These are phyloP conservation scores for Hippophae gyantsensis DNA, from an alignment of 306 rosid species.

Conservation along the genomic window DNA sequence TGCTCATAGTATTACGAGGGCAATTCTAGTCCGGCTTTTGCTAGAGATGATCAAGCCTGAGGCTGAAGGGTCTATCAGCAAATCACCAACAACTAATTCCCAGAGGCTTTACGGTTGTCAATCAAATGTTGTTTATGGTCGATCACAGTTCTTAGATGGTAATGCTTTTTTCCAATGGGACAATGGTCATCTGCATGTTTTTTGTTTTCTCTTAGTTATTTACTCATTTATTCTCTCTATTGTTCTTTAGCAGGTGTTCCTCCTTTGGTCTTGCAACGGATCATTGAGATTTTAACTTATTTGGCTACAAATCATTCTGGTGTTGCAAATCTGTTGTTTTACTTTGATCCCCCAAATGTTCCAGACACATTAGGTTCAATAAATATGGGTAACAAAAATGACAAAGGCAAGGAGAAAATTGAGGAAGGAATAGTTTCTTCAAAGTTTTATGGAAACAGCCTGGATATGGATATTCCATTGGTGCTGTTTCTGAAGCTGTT, in stretches of 20 bases:
- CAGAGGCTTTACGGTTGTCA: slow-evolving; percentile 95
- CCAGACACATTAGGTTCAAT: slow-evolving; percentile 39
- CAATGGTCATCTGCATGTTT: slow-evolving; percentile 3
- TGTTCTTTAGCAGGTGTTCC: slow-evolving; percentile 69
- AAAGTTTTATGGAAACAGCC: slow-evolving; percentile 25
- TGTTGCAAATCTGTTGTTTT: slow-evolving; percentile 78
- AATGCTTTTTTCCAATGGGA: slow-evolving; percentile 18
- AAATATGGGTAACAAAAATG: slow-evolving; percentile 39
- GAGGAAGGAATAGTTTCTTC: slow-evolving; percentile 43
- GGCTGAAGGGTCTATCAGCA: slow-evolving; percentile 58
- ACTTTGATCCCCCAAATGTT: slow-evolving; percentile 50
- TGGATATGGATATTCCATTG: slow-evolving; percentile 53
- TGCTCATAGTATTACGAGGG: slow-evolving; percentile 81
- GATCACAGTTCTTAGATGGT: slow-evolving; percentile 91
- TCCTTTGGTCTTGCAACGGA: slow-evolving; percentile 79
- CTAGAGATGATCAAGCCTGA: slow-evolving; percentile 81
- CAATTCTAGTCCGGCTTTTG: slow-evolving; percentile 56
- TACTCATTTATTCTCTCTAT: slow-evolving; percentile 21
- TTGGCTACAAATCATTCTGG: slow-evolving; percentile 84
- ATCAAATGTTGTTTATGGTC: slow-evolving; percentile 86
- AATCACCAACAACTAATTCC: slow-evolving; percentile 47
- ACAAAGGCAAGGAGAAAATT: slow-evolving; percentile 86
- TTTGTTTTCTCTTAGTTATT: slow-evolving; percentile 8
- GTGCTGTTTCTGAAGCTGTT: slow-evolving; percentile 73
- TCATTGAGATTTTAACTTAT: slow-evolving; percentile 73